Conservation (phyloP, 345 rosid species). For the Acer yangbiense region DNA sequence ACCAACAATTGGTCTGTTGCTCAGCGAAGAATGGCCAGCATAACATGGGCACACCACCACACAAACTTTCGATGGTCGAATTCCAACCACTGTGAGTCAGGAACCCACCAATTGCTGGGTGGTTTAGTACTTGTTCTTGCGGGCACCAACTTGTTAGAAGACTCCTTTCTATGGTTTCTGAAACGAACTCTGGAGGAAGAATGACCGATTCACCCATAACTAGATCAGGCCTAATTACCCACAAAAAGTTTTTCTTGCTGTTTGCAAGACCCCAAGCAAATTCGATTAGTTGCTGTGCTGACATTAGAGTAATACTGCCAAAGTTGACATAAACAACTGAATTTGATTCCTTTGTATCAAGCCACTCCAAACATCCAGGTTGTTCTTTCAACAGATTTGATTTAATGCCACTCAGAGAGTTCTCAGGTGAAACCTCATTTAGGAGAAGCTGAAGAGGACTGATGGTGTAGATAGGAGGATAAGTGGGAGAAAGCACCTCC, state of each 20-base stretch:
- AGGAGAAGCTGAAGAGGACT: no score
- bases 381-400: no score
- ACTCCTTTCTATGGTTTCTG: conserved; percentile 9
- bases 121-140: conserved; percentile 8
- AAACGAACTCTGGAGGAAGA: conserved; percentile 14
- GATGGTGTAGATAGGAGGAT: no score
- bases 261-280: conserved; percentile 33
- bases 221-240: conserved; percentile 32
- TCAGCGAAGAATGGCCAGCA: conserved; percentile 19
- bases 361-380: no score
- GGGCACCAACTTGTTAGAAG: conserved; percentile 18
- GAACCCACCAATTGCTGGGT: conserved; percentile 13
- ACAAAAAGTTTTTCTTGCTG: conserved; percentile 12
- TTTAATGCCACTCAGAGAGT: no score
- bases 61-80: conserved; percentile 10
- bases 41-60: conserved; percentile 6
- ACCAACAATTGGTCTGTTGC: conserved; percentile 12
- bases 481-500: no score
- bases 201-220: conserved; percentile 1
- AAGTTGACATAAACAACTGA: conserved; percentile 1
- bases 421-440: no score
- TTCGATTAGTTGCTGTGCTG: conserved; percentile 16
- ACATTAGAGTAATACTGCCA: conserved; percentile 17
- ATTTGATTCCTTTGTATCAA: no score
- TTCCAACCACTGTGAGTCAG: conserved; percentile 13